Evolutionary conservation across 805 yeast species (phyloP).

Genomic region (Kluyveromyces aestuarii): DNA sequence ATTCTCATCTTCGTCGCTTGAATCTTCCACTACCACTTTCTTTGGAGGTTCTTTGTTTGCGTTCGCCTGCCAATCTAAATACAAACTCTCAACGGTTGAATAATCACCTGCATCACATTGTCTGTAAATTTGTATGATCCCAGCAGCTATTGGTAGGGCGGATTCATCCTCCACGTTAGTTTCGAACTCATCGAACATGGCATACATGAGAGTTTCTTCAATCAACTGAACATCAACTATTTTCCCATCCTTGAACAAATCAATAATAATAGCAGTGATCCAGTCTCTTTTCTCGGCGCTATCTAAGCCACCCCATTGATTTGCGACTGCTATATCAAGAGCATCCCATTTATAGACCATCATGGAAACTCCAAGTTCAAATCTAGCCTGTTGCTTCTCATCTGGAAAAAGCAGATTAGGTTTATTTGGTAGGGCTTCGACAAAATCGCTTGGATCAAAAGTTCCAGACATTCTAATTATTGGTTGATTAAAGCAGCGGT

Average conservation of each 20-base stretch:
- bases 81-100: conserved; percentile 47
- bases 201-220: conserved; percentile 77
- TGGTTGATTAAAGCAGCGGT: not conserved
- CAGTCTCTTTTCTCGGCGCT: conserved; percentile 90
- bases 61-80: conserved; percentile 48
- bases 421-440: conserved; percentile 41
- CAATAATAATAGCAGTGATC: conserved; percentile 77
- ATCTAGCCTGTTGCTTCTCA: conserved; percentile 68
- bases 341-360: conserved; percentile 87
- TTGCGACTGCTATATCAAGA: conserved; percentile 78
- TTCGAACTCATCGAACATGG: conserved; percentile 94
- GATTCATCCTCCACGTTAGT: conserved; percentile 83
- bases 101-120: conserved; percentile 50
- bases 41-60: conserved; percentile 31
- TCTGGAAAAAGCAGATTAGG: conserved; percentile 37
- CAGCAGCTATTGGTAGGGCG: conserved; percentile 63
- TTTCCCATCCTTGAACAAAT: conserved; percentile 53
- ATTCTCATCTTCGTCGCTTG: conserved; percentile 38
- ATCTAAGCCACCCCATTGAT: conserved; percentile 93
- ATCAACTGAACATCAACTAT: conserved; percentile 69
- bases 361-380: conserved; percentile 91
- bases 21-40: conserved; percentile 37
- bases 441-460: conserved; percentile 38
- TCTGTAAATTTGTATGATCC: conserved; percentile 55
- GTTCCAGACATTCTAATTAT: conserved; percentile 5